A percentile compares a stretch with the other conserved stretches of the same genome.
These are phyloP conservation scores for Conticribra weissflogii DNA, from an alignment of 108 stramenopile genomes.

Conservation along the genomic window DNA sequence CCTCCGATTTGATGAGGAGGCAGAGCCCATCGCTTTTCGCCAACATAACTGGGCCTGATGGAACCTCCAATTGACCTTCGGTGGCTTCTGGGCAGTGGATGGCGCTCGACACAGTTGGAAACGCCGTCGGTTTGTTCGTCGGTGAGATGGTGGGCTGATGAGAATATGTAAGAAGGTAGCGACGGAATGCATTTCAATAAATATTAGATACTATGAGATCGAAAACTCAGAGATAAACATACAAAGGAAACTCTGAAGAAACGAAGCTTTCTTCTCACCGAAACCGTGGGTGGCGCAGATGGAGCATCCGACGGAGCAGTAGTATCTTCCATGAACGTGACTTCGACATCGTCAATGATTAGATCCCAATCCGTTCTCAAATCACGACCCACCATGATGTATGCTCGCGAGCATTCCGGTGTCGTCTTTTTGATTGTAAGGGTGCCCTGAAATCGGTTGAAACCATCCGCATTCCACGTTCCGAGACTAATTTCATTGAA, in stretches of 20 bases:
- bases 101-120: slow-evolving; percentile 37
- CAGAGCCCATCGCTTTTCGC: slow-evolving; percentile 25
- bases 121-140: slow-evolving; percentile 23
- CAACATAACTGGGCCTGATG: slow-evolving; percentile 34
- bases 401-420: slow-evolving; percentile 25
- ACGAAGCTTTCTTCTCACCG: no score
- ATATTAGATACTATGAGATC: no score
- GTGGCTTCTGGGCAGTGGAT: slow-evolving; percentile 22
- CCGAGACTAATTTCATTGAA: slow-evolving; percentile 17
- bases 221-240: no score
- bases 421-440: slow-evolving; percentile 27
- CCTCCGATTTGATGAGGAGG: slow-evolving; percentile 36
- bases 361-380: slow-evolving; percentile 33
- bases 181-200: no score
- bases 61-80: slow-evolving; percentile 6
- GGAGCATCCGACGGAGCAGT: slow-evolving; percentile 14
- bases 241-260: no score
- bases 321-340: slow-evolving; percentile 17
- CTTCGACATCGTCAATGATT: slow-evolving; percentile 38
- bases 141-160: slow-evolving; percentile 5
- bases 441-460: slow-evolving; percentile 34
- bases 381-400: slow-evolving; percentile 29
- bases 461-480: slow-evolving; percentile 35
- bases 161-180: no score
- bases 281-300: not conserved